Conservation (phyloP, 768 basidiomycete genomes). For the Asterophora lycoperdoides region DNA sequence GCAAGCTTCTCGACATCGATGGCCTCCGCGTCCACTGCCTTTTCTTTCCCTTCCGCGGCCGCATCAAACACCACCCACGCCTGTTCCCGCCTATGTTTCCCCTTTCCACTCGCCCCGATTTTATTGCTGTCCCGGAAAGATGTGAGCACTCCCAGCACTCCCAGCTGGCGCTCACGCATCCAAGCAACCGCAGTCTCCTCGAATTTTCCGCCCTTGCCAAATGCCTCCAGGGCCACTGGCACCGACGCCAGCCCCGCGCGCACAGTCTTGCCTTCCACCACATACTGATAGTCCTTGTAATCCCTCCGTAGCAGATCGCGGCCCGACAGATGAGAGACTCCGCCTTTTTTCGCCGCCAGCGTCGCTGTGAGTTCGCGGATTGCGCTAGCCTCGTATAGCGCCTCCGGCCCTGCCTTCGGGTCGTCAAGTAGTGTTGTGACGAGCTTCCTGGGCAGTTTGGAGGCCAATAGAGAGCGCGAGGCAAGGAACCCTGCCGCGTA, state of each 20-base stretch:
- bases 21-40: not conserved
- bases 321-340: constrained; percentile 62
- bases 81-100: constrained; percentile 64
- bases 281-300: constrained; percentile 81
- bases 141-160: constrained; percentile 77
- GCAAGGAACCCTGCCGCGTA: constrained; percentile 62
- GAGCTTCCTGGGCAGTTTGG: constrained; percentile 22
- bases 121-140: constrained; percentile 46
- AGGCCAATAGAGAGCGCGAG: constrained; percentile 46
- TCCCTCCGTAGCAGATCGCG: constrained; percentile 88
- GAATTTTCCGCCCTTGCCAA: constrained; percentile 44
- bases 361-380: constrained; percentile 46
- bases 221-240: constrained; percentile 59
- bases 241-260: constrained; percentile 81
- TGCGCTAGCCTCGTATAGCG: constrained; percentile 34
- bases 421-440: constrained; percentile 9
- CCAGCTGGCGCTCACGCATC: constrained; percentile 62
- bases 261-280: constrained; percentile 35
- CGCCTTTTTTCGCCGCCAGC: constrained; percentile 56
- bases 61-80: constrained; percentile 54
- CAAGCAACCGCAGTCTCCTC: constrained; percentile 43
- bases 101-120: constrained; percentile 29
- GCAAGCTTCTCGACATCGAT: constrained; percentile 39
- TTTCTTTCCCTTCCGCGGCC: constrained; percentile 17
- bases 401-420: constrained; percentile 18